Base-by-base conservation (phyloP, 345 rosid species). In the Murraya paniculata region DNA sequence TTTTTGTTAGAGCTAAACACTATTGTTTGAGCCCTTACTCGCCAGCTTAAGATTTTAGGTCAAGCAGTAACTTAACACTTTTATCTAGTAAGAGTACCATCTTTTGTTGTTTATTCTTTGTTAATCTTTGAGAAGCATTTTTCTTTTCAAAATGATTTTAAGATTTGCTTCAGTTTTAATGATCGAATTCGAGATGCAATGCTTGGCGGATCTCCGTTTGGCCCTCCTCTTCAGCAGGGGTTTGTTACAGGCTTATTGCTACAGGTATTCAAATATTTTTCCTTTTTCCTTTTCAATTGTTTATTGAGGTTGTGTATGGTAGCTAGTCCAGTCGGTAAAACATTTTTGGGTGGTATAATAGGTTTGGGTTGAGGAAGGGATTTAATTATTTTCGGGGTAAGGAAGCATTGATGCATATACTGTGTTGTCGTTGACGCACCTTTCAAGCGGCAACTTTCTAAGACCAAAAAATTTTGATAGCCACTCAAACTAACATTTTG, bases 181-280 rank as follows among this genome's bases (percentile, higher is more conserved):
- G 99, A 95, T 85, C 99, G 98, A 71, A 82, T 95, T 80, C 93
- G 99, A 65, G 99, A 95, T 88, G 99, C 98, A 78, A 81, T 88
- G 85, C 94, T 92, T 86, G 99, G 99, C 68, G 99, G 99, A 75
- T 95, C 99, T 79, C 99, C 99, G 22, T 95, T 95, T 91, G 98
- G 99, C 55, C 91, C 86, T 73, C 97, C 97, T 82, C 98, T 95
- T 80, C 98, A 93, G 84, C 99, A 95, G 85, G 99, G 99, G 79
- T 95, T 91, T 81, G 82, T 88, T 60, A 95, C 99, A 67, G 99
- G 98, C 69, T 86, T 95, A 79, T 79, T 86, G 69, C 86, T 93
- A 84, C 94, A 90, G 96, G 99, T 95, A 90, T 50, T 48, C 48
- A 64, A 66, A 33, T 73, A 38, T 66, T 28, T 60, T 30, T 56